A percentile compares a stretch with the other conserved stretches of the same genome.
These are phyloP conservation scores for Candida yuanshanica DNA, from an alignment of 805 yeast species.

Conservation along the genomic window DNA sequence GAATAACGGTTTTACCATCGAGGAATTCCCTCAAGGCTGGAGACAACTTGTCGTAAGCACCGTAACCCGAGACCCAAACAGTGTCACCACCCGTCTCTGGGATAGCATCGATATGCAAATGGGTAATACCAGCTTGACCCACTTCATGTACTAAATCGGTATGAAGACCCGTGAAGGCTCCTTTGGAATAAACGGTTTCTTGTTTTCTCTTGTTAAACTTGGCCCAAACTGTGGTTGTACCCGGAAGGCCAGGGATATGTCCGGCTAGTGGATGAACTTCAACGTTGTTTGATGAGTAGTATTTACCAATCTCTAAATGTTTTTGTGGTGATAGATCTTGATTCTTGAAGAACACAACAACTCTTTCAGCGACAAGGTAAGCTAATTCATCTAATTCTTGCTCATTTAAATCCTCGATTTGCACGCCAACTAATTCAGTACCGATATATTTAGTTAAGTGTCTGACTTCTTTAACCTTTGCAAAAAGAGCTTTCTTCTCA, in stretches of 20 bases:
- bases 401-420: constrained; percentile 35
- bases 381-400: constrained; percentile 43
- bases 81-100: constrained; percentile 53
- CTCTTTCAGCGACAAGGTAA: constrained; percentile 40
- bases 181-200: constrained; percentile 20
- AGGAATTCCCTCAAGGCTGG: constrained; percentile 44
- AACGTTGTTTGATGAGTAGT: constrained; percentile 34
- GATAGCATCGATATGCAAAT: constrained; percentile 45
- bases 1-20: constrained; percentile 46
- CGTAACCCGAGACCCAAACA: constrained; percentile 53
- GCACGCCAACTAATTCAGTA: constrained; percentile 43
- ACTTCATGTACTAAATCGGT: constrained; percentile 51
- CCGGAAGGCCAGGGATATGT: constrained; percentile 32
- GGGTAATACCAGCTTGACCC: constrained; percentile 51
- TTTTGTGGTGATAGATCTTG: constrained; percentile 40
- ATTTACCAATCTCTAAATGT: constrained; percentile 39
- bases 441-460: constrained; percentile 42
- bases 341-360: constrained; percentile 43
- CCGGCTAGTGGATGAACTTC: constrained; percentile 35
- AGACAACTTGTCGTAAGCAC: constrained; percentile 50
- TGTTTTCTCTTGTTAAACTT: constrained; percentile 25
- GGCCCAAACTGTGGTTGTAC: constrained; percentile 31
- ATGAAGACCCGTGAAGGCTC: constrained; percentile 31
- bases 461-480: constrained; percentile 35
- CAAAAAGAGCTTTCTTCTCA: constrained; percentile 35